Evolutionary conservation across 257 asterid species (phyloP), one percentile per base, ranked within the genome.

Genomic region (Penstemon eatonii): DNA sequence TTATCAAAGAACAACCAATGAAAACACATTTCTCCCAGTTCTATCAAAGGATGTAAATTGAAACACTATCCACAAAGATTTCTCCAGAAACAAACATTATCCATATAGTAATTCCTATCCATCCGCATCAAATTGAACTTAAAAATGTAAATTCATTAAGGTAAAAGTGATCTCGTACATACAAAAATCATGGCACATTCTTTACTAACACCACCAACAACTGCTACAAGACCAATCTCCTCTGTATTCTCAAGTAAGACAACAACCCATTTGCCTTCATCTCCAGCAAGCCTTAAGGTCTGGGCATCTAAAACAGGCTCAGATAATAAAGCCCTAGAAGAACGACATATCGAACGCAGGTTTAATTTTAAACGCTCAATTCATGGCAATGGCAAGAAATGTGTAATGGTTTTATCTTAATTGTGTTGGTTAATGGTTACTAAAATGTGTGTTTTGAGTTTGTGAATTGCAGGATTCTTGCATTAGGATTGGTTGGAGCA

Each of bases 1-100:
- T 90, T 90, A 88, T 86, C 96, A 51, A 50, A 50, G 59, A 73
- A 44, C 60, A 75, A 77, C 97, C 96, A 90, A 90, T 88, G 75
- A 81, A 63, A 56, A 49, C 25, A 60, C 57, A 12, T 37, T n/a
- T n/a, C 56, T 19, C 56, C 12, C 12, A 65, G 18, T 46, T 50
- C 52, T 45, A 54, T 43, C 73, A 47, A 60, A 45, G 55, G 73
- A 80, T 70, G 71, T 61, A 47, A 76, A 65, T 55, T 56, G 79
- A 55, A 59, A 56, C 87, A 63, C 73, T 70, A 81, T 78, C 80
- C 79, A 61, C 65, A 72, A 25, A 44, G 61, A 66, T 65, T 54
- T 73, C 49, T 57, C 49, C 7, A 25, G 7, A 50, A 38, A 3
- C 63, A 37, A 69, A 13, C 73, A 13, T 42, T 37, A 33, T 47